Percentiles rank a stretch among this genome's conserved stretches.
Conservation (phyloP, 306 rosid genomes). For the Corylus americana region DNA sequence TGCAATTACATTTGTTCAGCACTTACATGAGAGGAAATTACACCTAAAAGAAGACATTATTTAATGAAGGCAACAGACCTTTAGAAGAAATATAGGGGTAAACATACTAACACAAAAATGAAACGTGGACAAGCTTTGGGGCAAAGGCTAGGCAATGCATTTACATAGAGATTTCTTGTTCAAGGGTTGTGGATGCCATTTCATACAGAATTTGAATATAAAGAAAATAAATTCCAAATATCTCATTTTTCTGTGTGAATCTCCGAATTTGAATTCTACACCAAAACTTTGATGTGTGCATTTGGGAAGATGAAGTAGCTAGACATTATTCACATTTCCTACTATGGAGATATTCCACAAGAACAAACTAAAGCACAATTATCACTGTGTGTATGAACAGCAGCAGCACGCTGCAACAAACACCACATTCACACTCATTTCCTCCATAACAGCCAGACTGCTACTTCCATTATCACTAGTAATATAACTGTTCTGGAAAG, state of each 20-base stretch:
- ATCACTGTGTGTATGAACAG: not conserved
- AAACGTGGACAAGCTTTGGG: not conserved
- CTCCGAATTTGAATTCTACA: not conserved
- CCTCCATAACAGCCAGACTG: not conserved
- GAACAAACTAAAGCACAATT: not conserved
- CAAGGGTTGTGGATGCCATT: not conserved
- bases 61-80: not conserved
- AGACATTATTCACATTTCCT: not conserved
- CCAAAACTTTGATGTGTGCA: not conserved
- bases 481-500: no score
- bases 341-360: not conserved
- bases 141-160: not conserved
- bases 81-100: no score
- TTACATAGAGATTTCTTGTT: not conserved
- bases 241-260: not conserved
- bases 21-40: not conserved
- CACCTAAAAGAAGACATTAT: not conserved
- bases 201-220: not conserved
- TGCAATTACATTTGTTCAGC: constrained; percentile 26
- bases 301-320: not conserved
- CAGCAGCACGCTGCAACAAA: not conserved
- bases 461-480: not conserved
- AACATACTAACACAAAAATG: not conserved
- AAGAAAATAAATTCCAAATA: not conserved
- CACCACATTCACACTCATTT: not conserved